Evolutionary conservation across 495 filamentous ascomycete genomes (phyloP).

Genomic region (Xylaria cubensis): DNA sequence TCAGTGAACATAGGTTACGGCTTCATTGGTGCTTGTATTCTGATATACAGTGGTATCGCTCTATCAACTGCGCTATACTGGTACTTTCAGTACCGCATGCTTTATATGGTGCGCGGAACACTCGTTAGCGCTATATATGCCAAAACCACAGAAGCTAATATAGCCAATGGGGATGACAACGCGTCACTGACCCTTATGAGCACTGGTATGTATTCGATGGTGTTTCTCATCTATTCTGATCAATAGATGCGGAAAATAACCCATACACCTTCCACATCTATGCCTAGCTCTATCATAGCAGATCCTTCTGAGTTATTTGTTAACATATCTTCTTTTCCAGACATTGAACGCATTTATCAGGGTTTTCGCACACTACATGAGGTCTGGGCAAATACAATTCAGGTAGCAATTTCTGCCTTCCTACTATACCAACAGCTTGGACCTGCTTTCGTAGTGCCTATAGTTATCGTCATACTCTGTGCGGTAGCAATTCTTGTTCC

Average conservation of each 20-base stretch:
- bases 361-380: slow-evolving; percentile 61
- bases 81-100: slow-evolving; percentile 55
- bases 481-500: not conserved
- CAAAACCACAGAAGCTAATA: not conserved
- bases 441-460: not conserved
- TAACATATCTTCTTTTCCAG: slow-evolving; percentile 18
- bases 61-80: slow-evolving; percentile 60
- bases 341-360: slow-evolving; percentile 60
- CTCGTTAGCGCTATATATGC: slow-evolving; percentile 59
- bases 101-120: slow-evolving; percentile 66
- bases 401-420: slow-evolving; percentile 39
- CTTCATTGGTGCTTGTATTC: slow-evolving; percentile 66
- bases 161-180: not conserved
- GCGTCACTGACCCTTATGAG: not conserved
- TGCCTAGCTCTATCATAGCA: too few species aligned
- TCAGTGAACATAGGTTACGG: slow-evolving; percentile 53
- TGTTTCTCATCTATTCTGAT: not conserved
- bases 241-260: too few species aligned
- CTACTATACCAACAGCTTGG: slow-evolving; percentile 42
- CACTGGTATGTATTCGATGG: not conserved
- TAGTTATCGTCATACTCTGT: not conserved
- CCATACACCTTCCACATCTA: too few species aligned
- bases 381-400: slow-evolving; percentile 55
- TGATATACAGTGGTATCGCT: slow-evolving; percentile 68
- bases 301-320: not conserved